Evolutionary conservation across 371 early-diverging fungal genomes (phyloP).

Genomic region (Zopfochytrium polystomum): DNA sequence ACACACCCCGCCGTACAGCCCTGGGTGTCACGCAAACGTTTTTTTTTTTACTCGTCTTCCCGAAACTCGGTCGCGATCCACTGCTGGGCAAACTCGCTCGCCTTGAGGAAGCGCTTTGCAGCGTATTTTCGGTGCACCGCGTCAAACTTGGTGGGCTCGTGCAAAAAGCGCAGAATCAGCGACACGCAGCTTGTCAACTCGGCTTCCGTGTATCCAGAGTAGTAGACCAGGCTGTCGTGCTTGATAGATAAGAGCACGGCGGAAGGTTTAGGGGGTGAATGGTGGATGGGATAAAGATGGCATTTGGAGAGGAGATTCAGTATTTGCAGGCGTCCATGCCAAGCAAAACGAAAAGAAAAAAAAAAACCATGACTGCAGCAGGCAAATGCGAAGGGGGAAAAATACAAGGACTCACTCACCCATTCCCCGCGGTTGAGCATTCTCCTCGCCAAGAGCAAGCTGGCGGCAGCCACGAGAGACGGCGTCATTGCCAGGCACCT

Average conservation of each 20-base stretch:
- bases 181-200: constrained; percentile 62
- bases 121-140: constrained; percentile 81
- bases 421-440: constrained; percentile 74
- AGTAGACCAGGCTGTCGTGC: constrained; percentile 60
- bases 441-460: constrained; percentile 77
- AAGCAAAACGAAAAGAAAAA: background rate
- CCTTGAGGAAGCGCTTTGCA: constrained; percentile 65
- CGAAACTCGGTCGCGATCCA: constrained; percentile 40
- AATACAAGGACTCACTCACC: constrained; percentile 53
- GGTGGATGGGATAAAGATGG: too few species aligned
- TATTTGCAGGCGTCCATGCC: too few species aligned
- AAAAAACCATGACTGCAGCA: background rate
- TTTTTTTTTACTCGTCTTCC: too few species aligned
- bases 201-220: constrained; percentile 69
- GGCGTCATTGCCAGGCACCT: constrained; percentile 68
- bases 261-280: too few species aligned
- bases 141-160: constrained; percentile 51
- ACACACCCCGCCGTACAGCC: too few species aligned
- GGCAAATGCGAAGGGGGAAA: constrained; percentile 2
- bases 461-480: constrained; percentile 75
- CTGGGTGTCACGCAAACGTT: too few species aligned
- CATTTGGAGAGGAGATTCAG: too few species aligned
- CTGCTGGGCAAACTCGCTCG: constrained; percentile 61
- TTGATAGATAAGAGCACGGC: constrained; percentile 24
- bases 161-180: constrained; percentile 67